Evolutionary conservation across 768 basidiomycete species (phyloP).

Genomic region (Phaeotremella fagi): DNA sequence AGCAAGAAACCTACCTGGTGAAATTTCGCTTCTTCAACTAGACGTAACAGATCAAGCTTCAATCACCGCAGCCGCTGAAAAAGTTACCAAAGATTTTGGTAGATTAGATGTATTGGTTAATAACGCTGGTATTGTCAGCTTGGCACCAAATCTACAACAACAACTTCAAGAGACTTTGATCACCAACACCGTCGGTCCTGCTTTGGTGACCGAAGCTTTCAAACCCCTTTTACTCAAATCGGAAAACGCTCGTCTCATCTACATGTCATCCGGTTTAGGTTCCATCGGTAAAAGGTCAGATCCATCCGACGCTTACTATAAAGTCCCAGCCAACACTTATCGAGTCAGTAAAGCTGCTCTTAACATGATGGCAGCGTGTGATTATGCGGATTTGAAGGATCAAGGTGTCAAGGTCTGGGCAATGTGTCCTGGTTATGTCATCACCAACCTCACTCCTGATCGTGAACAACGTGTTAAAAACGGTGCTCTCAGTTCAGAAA

Average conservation of each 20-base stretch:
- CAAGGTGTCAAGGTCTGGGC: not conserved
- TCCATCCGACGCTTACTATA: not conserved
- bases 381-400: not conserved
- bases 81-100: constrained; percentile 6
- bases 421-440: not conserved
- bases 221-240: constrained; percentile 3
- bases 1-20: not conserved
- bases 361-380: constrained; percentile 6
- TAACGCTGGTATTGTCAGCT: constrained; percentile 11
- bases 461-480: not conserved
- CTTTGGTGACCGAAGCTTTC: constrained; percentile 19
- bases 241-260: not conserved
- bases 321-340: constrained; percentile 2
- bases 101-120: constrained; percentile 18
- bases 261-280: constrained; percentile 2
- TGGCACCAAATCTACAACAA: not conserved
- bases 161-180: not conserved
- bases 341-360: constrained; percentile 3
- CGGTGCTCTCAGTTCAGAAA: not conserved
- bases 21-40: constrained; percentile 11
- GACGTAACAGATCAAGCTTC: constrained; percentile 11
- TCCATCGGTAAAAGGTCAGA: constrained; percentile 1
- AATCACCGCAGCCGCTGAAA: constrained; percentile 2
- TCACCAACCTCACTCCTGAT: not conserved
- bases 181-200: constrained; percentile 15